Evolutionary conservation across 768 basidiomycete genomes (phyloP).

Genomic region (Dentipellis sp.): DNA sequence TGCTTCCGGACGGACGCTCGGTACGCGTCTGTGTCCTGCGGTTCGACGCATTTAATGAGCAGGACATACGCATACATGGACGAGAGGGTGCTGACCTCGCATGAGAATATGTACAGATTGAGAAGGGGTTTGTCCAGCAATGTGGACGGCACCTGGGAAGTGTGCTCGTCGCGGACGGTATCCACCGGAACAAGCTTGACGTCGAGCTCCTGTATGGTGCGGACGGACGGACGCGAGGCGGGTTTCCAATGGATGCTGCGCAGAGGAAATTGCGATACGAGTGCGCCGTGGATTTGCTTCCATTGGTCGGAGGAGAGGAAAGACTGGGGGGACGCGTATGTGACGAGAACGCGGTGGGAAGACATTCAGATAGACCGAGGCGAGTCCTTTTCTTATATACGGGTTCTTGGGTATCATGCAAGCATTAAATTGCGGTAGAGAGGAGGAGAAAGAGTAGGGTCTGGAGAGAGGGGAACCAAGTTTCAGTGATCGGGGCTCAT

Average conservation of each 20-base stretch:
- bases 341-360: slow-evolving; percentile 49
- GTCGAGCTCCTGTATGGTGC: slow-evolving; percentile 86
- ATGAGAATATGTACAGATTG: slow-evolving; percentile 78
- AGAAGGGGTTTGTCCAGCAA: slow-evolving; percentile 82
- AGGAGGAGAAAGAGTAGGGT: too few relatives aligned
- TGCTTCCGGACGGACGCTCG: slow-evolving; percentile 69
- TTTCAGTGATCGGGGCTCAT: too few relatives aligned
- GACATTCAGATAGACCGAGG: slow-evolving; percentile 19
- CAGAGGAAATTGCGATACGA: slow-evolving; percentile 71
- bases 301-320: slow-evolving; percentile 67
- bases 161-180: slow-evolving; percentile 59
- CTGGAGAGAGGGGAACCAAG: too few relatives aligned
- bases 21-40: slow-evolving; percentile 66
- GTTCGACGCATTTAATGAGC: neutral
- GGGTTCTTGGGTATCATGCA: too few relatives aligned
- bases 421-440: too few relatives aligned
- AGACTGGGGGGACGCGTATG: slow-evolving; percentile 54
- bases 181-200: slow-evolving; percentile 65
- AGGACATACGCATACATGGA: slow-evolving; percentile 6
- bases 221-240: slow-evolving; percentile 53
- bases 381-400: too few relatives aligned
- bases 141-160: slow-evolving; percentile 67
- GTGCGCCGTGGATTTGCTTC: slow-evolving; percentile 55
- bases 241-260: slow-evolving; percentile 93
- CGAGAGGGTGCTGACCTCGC: slow-evolving; percentile 54